Conservation (phyloP, 352 stramenopile species). For the Pilasporangium apinafurcum region DNA sequence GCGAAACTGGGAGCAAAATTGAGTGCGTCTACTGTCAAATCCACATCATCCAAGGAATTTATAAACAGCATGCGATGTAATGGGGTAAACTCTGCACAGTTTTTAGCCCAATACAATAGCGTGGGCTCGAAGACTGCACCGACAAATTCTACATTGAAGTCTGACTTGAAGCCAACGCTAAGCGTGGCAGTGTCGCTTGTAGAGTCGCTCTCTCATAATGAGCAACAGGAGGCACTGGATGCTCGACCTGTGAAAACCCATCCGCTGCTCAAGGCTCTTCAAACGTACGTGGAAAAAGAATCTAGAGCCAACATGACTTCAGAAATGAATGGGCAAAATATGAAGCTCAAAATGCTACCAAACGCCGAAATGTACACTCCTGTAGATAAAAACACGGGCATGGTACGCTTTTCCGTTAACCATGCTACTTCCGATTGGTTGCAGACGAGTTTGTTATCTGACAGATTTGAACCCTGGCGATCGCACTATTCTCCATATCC, state of each 20-base stretch:
- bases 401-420: constrained; percentile 25
- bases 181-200: constrained; percentile 68
- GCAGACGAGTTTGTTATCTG: constrained; percentile 20
- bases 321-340: constrained; percentile 9
- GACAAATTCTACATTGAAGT: constrained; percentile 2
- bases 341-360: constrained; percentile 23
- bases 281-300: constrained; percentile 60
- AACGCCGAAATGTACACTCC: constrained; percentile 32
- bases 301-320: constrained; percentile 14
- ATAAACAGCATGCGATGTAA: background rate
- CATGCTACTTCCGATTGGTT: constrained; percentile 24
- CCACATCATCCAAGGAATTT: background rate
- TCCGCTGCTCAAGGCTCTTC: constrained; percentile 51
- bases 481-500: constrained; percentile 31
- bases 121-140: too few species aligned
- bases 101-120: constrained; percentile 1
- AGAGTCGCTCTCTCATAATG: constrained; percentile 60
- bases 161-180: constrained; percentile 30
- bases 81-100: background rate
- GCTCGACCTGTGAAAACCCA: constrained; percentile 54
- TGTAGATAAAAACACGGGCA: constrained; percentile 1
- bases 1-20: background rate
- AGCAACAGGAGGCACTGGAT: constrained; percentile 64
- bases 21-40: background rate
- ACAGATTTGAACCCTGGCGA: constrained; percentile 42